Evolutionary conservation across 352 stramenopile genomes (phyloP), one percentile per base, ranked within the genome.

Genomic region (Pythium brassicae): DNA sequence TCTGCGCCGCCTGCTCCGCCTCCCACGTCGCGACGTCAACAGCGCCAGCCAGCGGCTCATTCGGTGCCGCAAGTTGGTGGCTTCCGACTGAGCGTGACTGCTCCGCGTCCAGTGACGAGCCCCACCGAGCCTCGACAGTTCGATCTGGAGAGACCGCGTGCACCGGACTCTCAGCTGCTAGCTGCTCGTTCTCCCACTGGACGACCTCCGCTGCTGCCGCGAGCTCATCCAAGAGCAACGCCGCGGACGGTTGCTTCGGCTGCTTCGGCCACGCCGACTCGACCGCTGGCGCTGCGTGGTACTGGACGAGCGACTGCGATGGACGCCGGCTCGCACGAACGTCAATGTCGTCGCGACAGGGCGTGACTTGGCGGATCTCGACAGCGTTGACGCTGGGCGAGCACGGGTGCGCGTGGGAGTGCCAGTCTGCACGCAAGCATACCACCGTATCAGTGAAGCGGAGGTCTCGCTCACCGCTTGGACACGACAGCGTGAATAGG

Each of bases 21-120:
- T 79, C 73, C 68, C 72, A 81, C 47, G 68, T 63, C 57, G 76
- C 65, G 17, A 81, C 68, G 57, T 79, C 68, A 29, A 67, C 74
- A 2, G 69, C 73, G 19, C 63, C 69, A 35, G 61, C 61, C 15
- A 78, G 8, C 14, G 2, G 47, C 34, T 83, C 69, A 50, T 77
- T 60, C 7, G 63, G 66, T 40, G 76, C 55, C 8, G 50, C 37
- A 49, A 12, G 11, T 17, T 25, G 25, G 67, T 43, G 42, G 4
- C 12, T 20, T 32, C 23, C 19, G 15, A 15, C 15, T 4, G 42
- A n/a, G 27, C 39, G 27, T 6, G 46, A 50, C 17, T 14, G 37
- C n/a, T 40, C 15, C 22, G 23, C 20, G 27, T 50, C 53, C 57
- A 35, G 39, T 34, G 10, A 37, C 15, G 12, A 17, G 19, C 10